Evolutionary conservation across 805 yeast species (phyloP), one percentile per base, ranked within the genome.

Genomic region (Saccharomycopsis amapae): DNA sequence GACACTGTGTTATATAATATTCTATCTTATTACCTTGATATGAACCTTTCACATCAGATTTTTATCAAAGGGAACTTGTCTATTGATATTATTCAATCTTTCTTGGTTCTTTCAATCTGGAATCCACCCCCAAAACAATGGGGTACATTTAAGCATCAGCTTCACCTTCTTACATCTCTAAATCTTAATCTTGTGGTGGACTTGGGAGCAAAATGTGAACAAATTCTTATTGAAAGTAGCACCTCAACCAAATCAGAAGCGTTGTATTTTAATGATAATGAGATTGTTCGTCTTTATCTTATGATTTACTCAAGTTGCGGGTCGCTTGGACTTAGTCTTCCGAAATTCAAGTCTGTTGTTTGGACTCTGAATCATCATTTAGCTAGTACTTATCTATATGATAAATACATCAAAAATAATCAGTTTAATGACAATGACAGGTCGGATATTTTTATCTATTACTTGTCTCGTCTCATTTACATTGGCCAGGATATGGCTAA

Each of bases 131-230:
- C 79, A 5, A 62, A 66, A 30, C 67, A 65, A 52, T 66, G 73
- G 63, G 78, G 77, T 10, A 72, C 76, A 19, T 75, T 68, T 58
- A 73, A 70, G 48, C 75, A 72, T 55, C 79, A 73, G 54, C 63
- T 75, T 58, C 68, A 70, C 52, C 55, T 73, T 22, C 54, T 75
- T 51, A 65, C 67, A 38, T 74, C 75, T 2, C 61, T 67, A 42
- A 66, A 65, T 50, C 54, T 75, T 26, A 63, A 73, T 2, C 54
- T 75, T 26, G 75, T 79, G 54, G 62, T 74, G n/a, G 78, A 73
- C 48, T 56, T 72, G 31, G 75, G 74, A 46, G 57, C 60, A 53
- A 69, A 63, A 44, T 54, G 58, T 31, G 49, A 50, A 23, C 53
- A 44, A n/a, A 18, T 45, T 17, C 30, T 47, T 13, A 19, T 40